Conservation (phyloP, 805 yeast species). For the Yarrowia osloensis region DNA sequence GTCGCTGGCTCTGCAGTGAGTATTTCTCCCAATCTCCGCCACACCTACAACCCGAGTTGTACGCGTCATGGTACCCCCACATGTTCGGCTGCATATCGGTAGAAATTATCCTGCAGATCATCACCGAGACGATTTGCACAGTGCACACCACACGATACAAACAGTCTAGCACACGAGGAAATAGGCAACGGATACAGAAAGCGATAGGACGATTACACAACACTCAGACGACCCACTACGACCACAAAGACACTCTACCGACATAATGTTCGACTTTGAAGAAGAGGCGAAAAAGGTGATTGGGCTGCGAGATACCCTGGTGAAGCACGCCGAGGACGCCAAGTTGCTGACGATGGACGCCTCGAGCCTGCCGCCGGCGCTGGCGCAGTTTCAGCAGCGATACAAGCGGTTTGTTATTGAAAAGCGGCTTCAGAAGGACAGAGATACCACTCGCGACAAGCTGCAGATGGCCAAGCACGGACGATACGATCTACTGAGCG, state of each 20-base stretch:
- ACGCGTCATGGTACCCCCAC: neutral
- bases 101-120: constrained; percentile 2
- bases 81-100: neutral
- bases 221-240: no score
- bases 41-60: neutral
- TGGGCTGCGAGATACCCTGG: constrained; percentile 31
- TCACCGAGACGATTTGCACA: neutral
- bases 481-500: neutral
- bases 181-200: no score
- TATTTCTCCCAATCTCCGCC: no score
- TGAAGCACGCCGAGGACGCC: constrained; percentile 32
- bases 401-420: constrained; percentile 31
- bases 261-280: constrained; percentile 32
- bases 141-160: neutral
- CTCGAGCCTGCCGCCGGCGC: constrained; percentile 2
- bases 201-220: neutral
- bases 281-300: constrained; percentile 33
- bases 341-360: constrained; percentile 29
- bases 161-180: no score
- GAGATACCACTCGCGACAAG: constrained; percentile 13
- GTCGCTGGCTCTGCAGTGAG: no score
- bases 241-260: no score
- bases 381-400: constrained; percentile 30
- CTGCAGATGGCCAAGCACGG: constrained; percentile 21
- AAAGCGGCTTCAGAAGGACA: constrained; percentile 16